Percentiles rank a stretch among this genome's conserved stretches.
Evolutionary conservation across 805 yeast genomes (phyloP).

Genomic region (Starmerella etchellsii): DNA sequence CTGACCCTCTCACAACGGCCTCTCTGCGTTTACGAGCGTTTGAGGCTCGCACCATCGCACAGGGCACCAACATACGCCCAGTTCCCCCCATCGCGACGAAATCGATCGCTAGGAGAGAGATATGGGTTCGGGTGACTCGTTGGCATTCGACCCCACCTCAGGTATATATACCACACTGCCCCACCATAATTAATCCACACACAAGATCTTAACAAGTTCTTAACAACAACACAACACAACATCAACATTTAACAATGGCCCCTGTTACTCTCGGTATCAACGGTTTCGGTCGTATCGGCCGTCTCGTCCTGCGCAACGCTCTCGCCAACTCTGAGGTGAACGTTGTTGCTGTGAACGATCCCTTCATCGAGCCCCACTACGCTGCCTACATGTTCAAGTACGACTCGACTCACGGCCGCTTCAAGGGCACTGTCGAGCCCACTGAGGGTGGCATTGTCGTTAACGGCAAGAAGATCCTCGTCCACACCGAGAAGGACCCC

Average conservation of each 20-base stretch:
- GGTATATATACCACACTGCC: conserved; percentile 11
- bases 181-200: not conserved
- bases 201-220: not conserved
- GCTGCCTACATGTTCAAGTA: conserved; percentile 94
- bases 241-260: conserved; percentile 22
- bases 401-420: conserved; percentile 86
- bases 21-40: too few species aligned
- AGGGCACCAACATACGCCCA: too few species aligned
- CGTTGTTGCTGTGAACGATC: conserved; percentile 82
- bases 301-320: conserved; percentile 75
- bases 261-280: conserved; percentile 66
- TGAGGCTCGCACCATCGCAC: too few species aligned
- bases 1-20: too few species aligned
- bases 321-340: conserved; percentile 59
- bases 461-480: conserved; percentile 53
- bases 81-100: not conserved
- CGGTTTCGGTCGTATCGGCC: conserved; percentile 93
- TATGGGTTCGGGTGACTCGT: conserved; percentile 8
- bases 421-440: conserved; percentile 55
- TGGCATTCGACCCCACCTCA: conserved; percentile 1
- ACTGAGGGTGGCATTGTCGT: conserved; percentile 45
- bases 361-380: conserved; percentile 78
- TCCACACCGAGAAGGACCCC: conserved; percentile 77
- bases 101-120: conserved; percentile 1
- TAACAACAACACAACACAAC: not conserved